Evolutionary conservation across 2,329 filamentous ascomycete species (phyloP).

Genomic region (Nemania sp.): DNA sequence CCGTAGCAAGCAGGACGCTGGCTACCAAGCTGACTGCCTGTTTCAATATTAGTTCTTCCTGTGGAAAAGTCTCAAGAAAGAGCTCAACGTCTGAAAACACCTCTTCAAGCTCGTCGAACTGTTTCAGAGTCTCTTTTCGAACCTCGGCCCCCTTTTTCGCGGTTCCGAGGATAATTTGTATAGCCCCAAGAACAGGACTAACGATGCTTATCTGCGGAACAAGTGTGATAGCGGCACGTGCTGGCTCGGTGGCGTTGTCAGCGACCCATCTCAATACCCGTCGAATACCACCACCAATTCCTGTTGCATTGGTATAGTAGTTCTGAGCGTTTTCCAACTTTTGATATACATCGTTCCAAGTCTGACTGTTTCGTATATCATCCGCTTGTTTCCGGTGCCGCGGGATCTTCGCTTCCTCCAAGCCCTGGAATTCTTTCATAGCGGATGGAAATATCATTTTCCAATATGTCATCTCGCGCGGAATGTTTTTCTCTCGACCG

Average conservation of each 20-base stretch:
- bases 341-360: conserved; percentile 1
- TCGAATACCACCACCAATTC: background rate
- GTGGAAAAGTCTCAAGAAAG: background rate
- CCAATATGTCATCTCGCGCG: background rate
- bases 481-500: background rate
- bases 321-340: conserved; percentile 3
- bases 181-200: background rate
- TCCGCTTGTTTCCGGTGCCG: background rate
- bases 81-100: conserved; percentile 1
- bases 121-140: background rate
- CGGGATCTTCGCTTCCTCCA: background rate
- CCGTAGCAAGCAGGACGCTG: background rate
- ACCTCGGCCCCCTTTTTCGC: background rate
- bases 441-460: conserved; percentile 3
- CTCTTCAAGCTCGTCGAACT: conserved; percentile 5
- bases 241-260: background rate
- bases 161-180: background rate
- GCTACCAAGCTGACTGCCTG: background rate
- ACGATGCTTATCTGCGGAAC: background rate
- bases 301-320: background rate
- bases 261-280: background rate
- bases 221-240: background rate
- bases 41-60: background rate
- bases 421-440: background rate
- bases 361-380: conserved; percentile 1